Conservation (phyloP, 2,329 filamentous ascomycete species). For the Fusarium equiseti region DNA sequence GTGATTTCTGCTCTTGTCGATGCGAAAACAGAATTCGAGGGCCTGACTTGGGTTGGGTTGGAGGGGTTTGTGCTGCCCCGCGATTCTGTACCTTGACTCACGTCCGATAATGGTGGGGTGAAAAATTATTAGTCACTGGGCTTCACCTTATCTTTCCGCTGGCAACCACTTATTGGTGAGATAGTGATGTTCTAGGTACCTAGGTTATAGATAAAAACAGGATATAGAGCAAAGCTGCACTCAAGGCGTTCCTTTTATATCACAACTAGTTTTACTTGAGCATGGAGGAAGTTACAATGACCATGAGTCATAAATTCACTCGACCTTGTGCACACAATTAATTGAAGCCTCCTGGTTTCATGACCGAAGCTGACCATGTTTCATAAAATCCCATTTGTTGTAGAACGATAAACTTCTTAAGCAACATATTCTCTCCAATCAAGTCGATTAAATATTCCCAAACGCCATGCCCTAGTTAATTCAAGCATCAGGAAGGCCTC, state of each 20-base stretch:
- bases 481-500: constrained; percentile 11
- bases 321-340: background rate
- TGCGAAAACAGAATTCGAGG: constrained; percentile 26
- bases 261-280: background rate
- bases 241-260: background rate
- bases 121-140: constrained; percentile 39
- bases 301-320: constrained; percentile 1
- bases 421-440: background rate
- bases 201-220: background rate
- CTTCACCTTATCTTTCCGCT: constrained; percentile 20
- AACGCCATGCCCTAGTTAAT: constrained; percentile 33
- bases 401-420: background rate
- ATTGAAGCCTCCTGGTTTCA: background rate
- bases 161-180: constrained; percentile 4
- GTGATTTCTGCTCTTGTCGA: constrained; percentile 15
- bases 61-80: constrained; percentile 40
- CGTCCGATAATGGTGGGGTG: constrained; percentile 40
- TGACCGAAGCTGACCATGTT: background rate
- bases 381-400: background rate
- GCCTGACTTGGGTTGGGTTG: constrained; percentile 14
- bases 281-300: background rate
- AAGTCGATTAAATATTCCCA: constrained; percentile 12
- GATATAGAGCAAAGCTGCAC: background rate
- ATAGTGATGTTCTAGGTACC: background rate
- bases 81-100: constrained; percentile 37